Conservation (phyloP, 2,329 filamentous ascomycete genomes). For the Claviceps sp. region DNA sequence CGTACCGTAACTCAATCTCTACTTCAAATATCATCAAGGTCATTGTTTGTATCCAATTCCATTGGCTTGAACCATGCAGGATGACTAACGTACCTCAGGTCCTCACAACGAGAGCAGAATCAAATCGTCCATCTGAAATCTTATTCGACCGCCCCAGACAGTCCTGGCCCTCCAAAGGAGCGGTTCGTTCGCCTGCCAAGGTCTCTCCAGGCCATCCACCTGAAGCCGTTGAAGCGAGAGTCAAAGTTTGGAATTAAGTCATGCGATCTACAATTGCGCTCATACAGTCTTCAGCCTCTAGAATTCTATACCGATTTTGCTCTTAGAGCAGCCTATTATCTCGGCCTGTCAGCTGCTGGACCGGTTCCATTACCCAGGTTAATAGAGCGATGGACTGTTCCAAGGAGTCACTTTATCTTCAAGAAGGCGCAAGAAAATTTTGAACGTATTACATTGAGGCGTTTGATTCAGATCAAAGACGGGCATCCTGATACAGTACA, state of each 20-base stretch:
- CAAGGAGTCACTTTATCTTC: conserved; percentile 77
- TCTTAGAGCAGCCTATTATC: conserved; percentile 85
- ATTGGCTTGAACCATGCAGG: background rate
- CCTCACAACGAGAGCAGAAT: background rate
- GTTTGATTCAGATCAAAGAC: conserved; percentile 86
- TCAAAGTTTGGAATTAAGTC: conserved; percentile 66
- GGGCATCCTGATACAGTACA: conserved; percentile 81
- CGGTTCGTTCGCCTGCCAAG: conserved; percentile 49
- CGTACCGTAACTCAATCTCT: background rate
- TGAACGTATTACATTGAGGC: conserved; percentile 73
- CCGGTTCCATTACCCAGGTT: conserved; percentile 78
- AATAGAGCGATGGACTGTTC: conserved; percentile 89
- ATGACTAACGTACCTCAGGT: background rate
- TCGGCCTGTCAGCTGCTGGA: conserved; percentile 72
- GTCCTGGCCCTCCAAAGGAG: background rate
- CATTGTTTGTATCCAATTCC: background rate
- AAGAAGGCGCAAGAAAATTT: conserved; percentile 99
- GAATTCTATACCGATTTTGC: conserved; percentile 95
- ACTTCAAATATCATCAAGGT: background rate
- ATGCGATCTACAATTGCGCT: conserved; percentile 85
- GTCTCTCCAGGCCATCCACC: conserved; percentile 72
- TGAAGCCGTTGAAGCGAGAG: conserved; percentile 67
- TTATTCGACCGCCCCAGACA: background rate
- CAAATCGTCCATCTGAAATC: background rate
- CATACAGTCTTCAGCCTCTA: conserved; percentile 78